These are phyloP conservation scores for Magnolia officinalis DNA, from an alignment of 164 flowering plant species.

Conservation along the genomic window DNA sequence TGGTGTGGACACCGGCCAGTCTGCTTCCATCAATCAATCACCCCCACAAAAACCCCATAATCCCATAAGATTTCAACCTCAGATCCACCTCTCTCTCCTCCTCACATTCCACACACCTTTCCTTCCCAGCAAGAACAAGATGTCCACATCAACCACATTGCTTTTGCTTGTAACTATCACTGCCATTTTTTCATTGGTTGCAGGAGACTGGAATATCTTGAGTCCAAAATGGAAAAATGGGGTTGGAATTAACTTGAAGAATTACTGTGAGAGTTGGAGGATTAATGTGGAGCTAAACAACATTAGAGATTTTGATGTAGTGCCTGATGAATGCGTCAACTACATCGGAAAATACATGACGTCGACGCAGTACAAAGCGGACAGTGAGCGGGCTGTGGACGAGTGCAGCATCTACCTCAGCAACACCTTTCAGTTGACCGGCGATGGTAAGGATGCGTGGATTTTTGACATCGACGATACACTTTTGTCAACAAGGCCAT, in stretches of 20 bases:
- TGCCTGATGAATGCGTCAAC: slow-evolving; percentile 63
- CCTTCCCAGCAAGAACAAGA: slow-evolving; percentile 6
- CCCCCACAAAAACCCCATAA: neutral
- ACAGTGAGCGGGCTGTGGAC: slow-evolving; percentile 47
- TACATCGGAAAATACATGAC: slow-evolving; percentile 66
- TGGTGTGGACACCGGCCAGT: too few species aligned
- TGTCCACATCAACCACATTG: slow-evolving; percentile 20
- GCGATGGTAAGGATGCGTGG: slow-evolving; percentile 71
- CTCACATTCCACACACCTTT: neutral
- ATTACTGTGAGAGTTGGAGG: slow-evolving; percentile 81
- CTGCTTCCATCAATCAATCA: neutral
- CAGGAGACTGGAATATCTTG: slow-evolving; percentile 59
- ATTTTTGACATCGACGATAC: slow-evolving; percentile 73
- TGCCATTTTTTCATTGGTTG: slow-evolving; percentile 19
- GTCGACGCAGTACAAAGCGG: slow-evolving; percentile 61
- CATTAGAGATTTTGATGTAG: slow-evolving; percentile 50
- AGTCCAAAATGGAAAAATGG: slow-evolving; percentile 17
- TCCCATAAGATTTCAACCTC: neutral
- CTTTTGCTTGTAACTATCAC: slow-evolving; percentile 20
- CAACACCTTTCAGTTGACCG: slow-evolving; percentile 27
- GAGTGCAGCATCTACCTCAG: slow-evolving; percentile 42
- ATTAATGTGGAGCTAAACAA: slow-evolving; percentile 79
- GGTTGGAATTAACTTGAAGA: slow-evolving; percentile 41
- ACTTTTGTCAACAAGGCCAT: slow-evolving; percentile 60
- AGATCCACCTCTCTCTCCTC: neutral